Percentiles rank a stretch among this genome's conserved stretches.
Evolutionary conservation across 2,329 filamentous ascomycete species (phyloP).

Genomic region (Epichloe sibirici): DNA sequence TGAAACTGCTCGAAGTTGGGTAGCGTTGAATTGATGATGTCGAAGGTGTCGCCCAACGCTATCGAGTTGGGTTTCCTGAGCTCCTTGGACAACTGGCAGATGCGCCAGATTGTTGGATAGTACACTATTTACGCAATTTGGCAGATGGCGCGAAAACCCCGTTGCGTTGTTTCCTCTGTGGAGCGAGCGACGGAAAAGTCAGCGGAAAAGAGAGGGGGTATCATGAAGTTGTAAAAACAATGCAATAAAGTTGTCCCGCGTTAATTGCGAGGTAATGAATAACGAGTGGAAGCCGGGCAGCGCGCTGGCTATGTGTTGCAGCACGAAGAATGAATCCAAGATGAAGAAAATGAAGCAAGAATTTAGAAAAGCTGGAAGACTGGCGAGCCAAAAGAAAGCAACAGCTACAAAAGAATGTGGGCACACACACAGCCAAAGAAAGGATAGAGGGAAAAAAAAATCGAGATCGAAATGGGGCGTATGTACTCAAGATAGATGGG

Average conservation of each 20-base stretch:
- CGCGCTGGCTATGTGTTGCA: not conserved
- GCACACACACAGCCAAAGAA: not conserved
- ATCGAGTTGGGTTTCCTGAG: not conserved
- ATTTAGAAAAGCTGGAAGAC: not conserved
- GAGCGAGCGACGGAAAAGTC: constrained; percentile 8
- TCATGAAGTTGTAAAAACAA: not conserved
- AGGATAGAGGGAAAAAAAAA: not conserved
- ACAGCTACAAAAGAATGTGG: not conserved
- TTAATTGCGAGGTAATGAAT: not conserved
- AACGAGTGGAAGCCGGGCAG: not conserved
- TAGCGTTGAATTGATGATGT: not conserved
- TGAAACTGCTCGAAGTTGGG: not conserved
- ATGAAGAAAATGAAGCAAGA: not conserved
- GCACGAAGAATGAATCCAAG: not conserved
- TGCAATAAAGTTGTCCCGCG: not conserved
- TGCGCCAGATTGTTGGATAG: not conserved
- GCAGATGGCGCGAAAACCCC: not conserved
- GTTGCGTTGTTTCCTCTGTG: constrained; percentile 1
- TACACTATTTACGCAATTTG: not conserved
- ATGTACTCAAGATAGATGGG: not conserved
- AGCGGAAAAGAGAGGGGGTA: not conserved
- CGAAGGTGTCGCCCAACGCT: no score
- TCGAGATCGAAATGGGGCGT: not conserved
- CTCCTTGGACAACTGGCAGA: not conserved
- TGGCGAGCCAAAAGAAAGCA: not conserved